Percentiles rank a stretch among this genome's conserved stretches.
Evolutionary conservation across 306 rosid genomes (phyloP).

Genomic region (Coriaria nepalensis): DNA sequence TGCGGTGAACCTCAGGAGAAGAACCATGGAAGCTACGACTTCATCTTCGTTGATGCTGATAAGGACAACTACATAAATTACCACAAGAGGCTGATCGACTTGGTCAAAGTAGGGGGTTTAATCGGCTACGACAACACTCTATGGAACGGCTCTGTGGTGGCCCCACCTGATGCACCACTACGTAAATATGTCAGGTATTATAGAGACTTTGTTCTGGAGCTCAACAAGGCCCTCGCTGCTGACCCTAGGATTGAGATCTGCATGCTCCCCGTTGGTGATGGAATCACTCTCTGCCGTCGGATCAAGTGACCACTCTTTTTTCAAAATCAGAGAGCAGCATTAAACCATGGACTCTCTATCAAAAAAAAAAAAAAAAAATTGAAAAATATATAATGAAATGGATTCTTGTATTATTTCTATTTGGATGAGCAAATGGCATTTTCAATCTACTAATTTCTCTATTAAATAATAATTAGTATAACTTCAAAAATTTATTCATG

Average conservation of each 20-base stretch:
- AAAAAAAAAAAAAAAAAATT: too few species aligned
- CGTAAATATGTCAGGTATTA: slow-evolving; percentile 65
- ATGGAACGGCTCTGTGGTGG: slow-evolving; percentile 81
- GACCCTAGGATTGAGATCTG: slow-evolving; percentile 79
- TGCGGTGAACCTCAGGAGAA: too few species aligned
- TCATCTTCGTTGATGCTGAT: slow-evolving; percentile 75
- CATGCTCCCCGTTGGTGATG: slow-evolving; percentile 20
- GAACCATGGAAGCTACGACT: slow-evolving; percentile 59
- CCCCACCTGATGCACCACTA: slow-evolving; percentile 64
- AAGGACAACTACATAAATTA: slow-evolving; percentile 75
- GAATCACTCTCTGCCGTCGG: slow-evolving; percentile 6
- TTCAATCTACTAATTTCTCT: too few species aligned
- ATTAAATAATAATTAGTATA: too few species aligned
- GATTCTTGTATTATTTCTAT: too few species aligned
- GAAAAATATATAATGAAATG: too few species aligned
- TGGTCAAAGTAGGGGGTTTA: slow-evolving; percentile 63
- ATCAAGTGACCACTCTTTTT: too few species aligned
- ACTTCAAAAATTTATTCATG: too few species aligned
- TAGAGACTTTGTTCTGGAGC: slow-evolving; percentile 66
- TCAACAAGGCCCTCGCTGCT: slow-evolving; percentile 63
- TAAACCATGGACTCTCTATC: too few species aligned
- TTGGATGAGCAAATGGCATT: too few species aligned
- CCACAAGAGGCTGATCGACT: slow-evolving; percentile 64
- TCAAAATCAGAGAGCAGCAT: too few species aligned
- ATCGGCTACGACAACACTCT: slow-evolving; percentile 81